Percentiles rank a stretch among this genome's conserved stretches.
phyloP scores from a whole-genome alignment of 129 eudicot genomes.

The Helianthus annuus region HanXRQr2.0-SUNRISE NC_035438.2:30592497-30592996 shows the following conservation, averaged over 20 bases:
- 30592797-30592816: conserved; percentile 7
- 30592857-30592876: conserved; percentile 82
- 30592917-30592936: conserved; percentile 95
- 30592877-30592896: conserved; percentile 99
- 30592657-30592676: conserved; percentile 99
- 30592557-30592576: conserved; percentile 17
- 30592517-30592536: conserved; percentile 95
- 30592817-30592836: conserved; percentile 16
- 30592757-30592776: conserved; percentile 96
- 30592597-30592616: not conserved
- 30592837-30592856: not conserved
- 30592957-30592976: conserved; percentile 82
- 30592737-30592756: conserved; percentile 90
- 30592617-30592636: conserved; percentile 42
- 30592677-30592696: conserved; percentile 97
- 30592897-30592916: conserved; percentile 99
- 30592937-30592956: conserved; percentile 91
- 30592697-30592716: conserved; percentile 98
- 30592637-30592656: conserved; percentile 98
- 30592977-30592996: conserved; percentile 67
- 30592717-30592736: conserved; percentile 96
- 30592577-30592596: not conserved
- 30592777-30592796: conserved; percentile 16
- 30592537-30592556: conserved; percentile 99
- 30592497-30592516: conserved; percentile 98